Conservation (phyloP, 805 yeast species). For the Candida ascalaphidarum region DNA sequence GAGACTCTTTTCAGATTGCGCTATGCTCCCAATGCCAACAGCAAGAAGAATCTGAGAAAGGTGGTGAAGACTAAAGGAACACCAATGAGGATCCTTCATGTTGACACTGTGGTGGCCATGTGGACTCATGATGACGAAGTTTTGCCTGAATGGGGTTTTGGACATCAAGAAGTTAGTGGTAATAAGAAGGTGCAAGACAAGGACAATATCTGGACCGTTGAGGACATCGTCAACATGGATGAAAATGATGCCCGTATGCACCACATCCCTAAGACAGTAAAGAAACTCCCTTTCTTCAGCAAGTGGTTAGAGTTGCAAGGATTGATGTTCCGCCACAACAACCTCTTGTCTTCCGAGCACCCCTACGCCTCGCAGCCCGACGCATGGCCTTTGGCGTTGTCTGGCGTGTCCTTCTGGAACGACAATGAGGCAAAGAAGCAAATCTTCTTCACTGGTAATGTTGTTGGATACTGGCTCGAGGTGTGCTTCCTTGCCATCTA, state of each 20-base stretch:
- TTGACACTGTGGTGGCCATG: conserved; percentile 82
- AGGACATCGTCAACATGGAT: conserved; percentile 51
- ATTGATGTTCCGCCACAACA: conserved; percentile 88
- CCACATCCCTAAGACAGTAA: conserved; percentile 59
- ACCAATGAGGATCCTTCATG: conserved; percentile 65
- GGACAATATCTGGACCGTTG: conserved; percentile 70
- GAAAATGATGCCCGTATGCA: conserved; percentile 48
- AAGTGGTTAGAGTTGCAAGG: conserved; percentile 89
- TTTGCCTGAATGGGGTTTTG: conserved; percentile 92
- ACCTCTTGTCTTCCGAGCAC: conserved; percentile 77
- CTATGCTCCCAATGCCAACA: conserved; percentile 24
- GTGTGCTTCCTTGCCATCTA: conserved; percentile 55
- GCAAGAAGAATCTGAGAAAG: conserved; percentile 39
- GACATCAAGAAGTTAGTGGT: conserved; percentile 92
- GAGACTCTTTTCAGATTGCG: conserved; percentile 76
- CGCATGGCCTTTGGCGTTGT: conserved; percentile 81
- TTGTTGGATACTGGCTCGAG: conserved; percentile 86
- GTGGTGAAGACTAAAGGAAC: conserved; percentile 64
- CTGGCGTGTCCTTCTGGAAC: conserved; percentile 97
- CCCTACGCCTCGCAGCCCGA: conserved; percentile 93
- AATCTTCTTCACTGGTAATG: conserved; percentile 85
- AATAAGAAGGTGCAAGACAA: conserved; percentile 68
- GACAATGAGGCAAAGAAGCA: conserved; percentile 56
- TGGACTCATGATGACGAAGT: conserved; percentile 83
- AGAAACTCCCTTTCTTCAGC: conserved; percentile 59